Base-by-base conservation (phyloP, 257 asterid genomes). In the Solanum bulbocastanum region DNA sequence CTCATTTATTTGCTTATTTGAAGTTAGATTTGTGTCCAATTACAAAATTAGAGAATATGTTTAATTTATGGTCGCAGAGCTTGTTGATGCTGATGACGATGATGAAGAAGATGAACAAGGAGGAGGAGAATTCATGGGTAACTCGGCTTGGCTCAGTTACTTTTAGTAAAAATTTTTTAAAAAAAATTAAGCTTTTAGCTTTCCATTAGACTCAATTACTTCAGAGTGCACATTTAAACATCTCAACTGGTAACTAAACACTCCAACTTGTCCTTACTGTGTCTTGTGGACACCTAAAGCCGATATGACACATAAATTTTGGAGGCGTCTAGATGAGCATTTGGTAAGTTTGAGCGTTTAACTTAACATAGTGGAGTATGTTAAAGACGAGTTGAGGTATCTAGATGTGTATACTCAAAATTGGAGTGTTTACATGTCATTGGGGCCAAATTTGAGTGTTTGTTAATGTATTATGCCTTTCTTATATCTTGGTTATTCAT, bases 51-150 rank as follows among this genome's bases (percentile, higher is more conserved):
- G 42, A 20, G 44, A 37, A 16, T 35, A 44, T 27, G 5, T 36
- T 23, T 68, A 20, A n/a, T 49, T 30, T 36, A 9, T 87, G 90
- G 86, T 68, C 90, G 84, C 93, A 96, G 98, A 95, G 87, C 98
- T 96, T 86, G 97, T 98, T 3, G 98, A 95, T 23, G 98, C 93
- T 0, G 98, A 94, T 78, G 98, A 88, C 49, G 98, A 90, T 82
- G 98, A 90, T 72, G 93, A 90, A 84, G 92, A 95, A 33, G 98
- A 91, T 10, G 82, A 42, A 44, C 37, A 78, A 42, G 84, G 6
- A 88, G 89, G 91, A 60, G 98, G 91, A 87, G 93, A 87, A 79
- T 90, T 52, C 35, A 30, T 73, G 30, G 84, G 84, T 44, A 30
- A 79, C 25, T 25, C 1, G 23, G 16, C 5, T 4, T 78, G 9